Base-by-base conservation (phyloP, 176 grass and related monocot genomes). In the Puccinellia tenuiflora region DNA sequence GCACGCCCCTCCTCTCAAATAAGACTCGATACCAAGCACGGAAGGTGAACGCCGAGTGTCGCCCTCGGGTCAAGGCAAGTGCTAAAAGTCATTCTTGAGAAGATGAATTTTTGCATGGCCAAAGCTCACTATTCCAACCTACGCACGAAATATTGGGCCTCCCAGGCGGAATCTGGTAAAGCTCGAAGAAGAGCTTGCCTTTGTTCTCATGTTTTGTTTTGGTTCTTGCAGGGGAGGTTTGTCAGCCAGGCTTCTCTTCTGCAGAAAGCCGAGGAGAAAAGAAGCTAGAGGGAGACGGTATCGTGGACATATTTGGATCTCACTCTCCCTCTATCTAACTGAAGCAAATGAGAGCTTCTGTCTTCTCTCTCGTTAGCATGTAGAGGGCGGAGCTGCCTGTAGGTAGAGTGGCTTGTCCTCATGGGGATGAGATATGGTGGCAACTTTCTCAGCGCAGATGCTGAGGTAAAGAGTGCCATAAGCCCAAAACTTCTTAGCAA, bases 41-140 rank as follows among this genome's bases (percentile, higher is more conserved):
- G 34, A 95, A 95, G 82, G 83, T 71, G 59, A 86, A 95, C 1
- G 76, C 85, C 0, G 90, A 95, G 73, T 90, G 78, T 28, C 89
- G 91, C 21, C 96, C 96, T 75, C 88, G 96, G 57, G 88, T 99
- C 87, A 99, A 99, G 91, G 96, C 90, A 90, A 94, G 93, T 73
- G 68, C 81, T 88, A 81, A 37, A 76, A 73, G 68, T 68, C 9
- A 46, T 75, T 69, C 40, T 47, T 20, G 9, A 22, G 28, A 20
- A 10, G 18, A 40, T 17, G 11, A 81, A 7, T 43, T 82, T 76
- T 38, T 14, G 15, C 26, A 78, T 7, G 1, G 9, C 25, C 3
- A 77, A 30, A 72, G 9, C 25, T 46, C 20, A 26, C 1, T 68
- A 15, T 54, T 55, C 33, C 35, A 35, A 54, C 55, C 35, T 12